Conservation (phyloP, 75 land plant species). For the Gnetum montanum region DNA sequence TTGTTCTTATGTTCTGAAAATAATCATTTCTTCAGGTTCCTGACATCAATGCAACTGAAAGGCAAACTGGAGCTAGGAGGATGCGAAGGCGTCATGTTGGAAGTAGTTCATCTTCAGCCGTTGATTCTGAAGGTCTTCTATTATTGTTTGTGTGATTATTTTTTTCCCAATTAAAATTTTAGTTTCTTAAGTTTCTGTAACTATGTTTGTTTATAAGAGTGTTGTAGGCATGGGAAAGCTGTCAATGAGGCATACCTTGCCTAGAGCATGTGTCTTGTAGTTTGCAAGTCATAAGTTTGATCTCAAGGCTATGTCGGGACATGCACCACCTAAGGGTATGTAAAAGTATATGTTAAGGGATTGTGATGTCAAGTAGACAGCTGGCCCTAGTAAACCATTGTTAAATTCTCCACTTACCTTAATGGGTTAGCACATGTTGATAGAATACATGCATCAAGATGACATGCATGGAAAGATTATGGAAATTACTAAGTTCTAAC, state of each 20-base stretch:
- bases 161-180: not conserved
- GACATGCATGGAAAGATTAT: too few species aligned
- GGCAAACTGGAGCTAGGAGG: constrained; percentile 4
- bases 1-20: not conserved
- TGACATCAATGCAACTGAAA: not conserved
- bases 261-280: not conserved
- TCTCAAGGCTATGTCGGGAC: not conserved
- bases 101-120: constrained; percentile 2
- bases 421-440: too few species aligned
- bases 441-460: too few species aligned
- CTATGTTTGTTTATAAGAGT: not conserved
- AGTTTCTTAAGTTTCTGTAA: not conserved
- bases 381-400: too few species aligned
- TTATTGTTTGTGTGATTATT: too few species aligned
- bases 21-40: constrained; percentile 5
- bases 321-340: too few species aligned
- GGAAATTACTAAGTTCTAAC: too few species aligned
- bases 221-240: not conserved
- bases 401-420: too few species aligned
- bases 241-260: not conserved
- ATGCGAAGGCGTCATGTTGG: constrained; percentile 6
- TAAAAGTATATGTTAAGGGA: too few species aligned
- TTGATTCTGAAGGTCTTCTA: constrained; percentile 7
- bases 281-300: not conserved
- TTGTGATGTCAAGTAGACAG: too few species aligned